Conservation (phyloP, 2,329 filamentous ascomycete genomes). For the Colletotrichum destructivum region DNA sequence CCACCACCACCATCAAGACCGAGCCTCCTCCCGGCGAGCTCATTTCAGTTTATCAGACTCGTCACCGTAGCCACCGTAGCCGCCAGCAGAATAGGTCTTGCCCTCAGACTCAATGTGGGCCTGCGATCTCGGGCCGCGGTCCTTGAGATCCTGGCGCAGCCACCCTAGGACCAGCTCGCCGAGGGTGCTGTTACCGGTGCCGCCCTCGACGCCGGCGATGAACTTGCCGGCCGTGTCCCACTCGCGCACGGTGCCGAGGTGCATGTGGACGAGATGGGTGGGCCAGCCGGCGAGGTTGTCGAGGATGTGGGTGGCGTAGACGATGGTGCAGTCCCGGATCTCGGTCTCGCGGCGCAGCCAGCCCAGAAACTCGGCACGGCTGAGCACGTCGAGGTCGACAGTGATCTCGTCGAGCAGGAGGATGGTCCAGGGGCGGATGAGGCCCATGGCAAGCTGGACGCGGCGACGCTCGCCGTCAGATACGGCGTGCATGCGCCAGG, state of each 20-base stretch:
- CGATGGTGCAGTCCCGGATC: constrained; percentile 85
- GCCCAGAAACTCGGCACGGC: constrained; percentile 84
- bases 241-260: constrained; percentile 88
- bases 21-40: neutral
- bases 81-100: constrained; percentile 71
- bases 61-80: constrained; percentile 71
- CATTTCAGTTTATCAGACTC: constrained; percentile 59
- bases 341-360: constrained; percentile 93
- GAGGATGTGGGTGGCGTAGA: constrained; percentile 97
- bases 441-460: constrained; percentile 96
- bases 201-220: constrained; percentile 65
- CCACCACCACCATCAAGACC: neutral
- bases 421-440: constrained; percentile 92
- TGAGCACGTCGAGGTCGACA: constrained; percentile 92
- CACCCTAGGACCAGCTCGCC: constrained; percentile 91
- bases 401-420: constrained; percentile 96
- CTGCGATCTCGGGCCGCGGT: constrained; percentile 82
- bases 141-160: constrained; percentile 85
- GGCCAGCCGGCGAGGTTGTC: constrained; percentile 97
- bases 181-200: constrained; percentile 82
- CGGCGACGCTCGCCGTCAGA: constrained; percentile 91
- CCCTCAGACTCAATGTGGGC: constrained; percentile 72
- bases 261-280: constrained; percentile 96
- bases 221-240: constrained; percentile 84
- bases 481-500: constrained; percentile 97